Evolutionary conservation across 495 filamentous ascomycete species (phyloP).

Genomic region (Penicillium bialowiezense): DNA sequence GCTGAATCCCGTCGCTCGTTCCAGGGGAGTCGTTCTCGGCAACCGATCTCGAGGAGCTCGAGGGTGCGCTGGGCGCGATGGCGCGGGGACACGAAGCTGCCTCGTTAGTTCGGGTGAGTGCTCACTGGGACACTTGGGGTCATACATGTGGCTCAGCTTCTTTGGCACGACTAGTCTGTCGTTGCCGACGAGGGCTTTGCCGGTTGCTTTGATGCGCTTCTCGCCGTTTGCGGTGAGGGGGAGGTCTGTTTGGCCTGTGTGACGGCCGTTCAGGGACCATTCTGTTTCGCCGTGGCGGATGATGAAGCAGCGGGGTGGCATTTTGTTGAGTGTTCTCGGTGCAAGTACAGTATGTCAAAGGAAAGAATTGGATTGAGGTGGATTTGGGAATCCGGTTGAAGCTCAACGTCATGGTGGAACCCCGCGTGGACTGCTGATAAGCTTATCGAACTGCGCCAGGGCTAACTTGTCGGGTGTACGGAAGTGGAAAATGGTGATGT

Average conservation of each 20-base stretch:
- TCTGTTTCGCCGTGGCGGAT: conserved; percentile 94
- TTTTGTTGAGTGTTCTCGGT: conserved; percentile 22
- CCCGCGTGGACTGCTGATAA: conserved; percentile 2
- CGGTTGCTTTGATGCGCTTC: conserved; percentile 76
- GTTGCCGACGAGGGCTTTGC: conserved; percentile 75
- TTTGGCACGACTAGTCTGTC: conserved; percentile 83
- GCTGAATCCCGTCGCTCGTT: conserved; percentile 28
- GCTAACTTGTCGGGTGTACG: too few relatives aligned
- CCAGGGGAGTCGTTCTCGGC: conserved; percentile 54
- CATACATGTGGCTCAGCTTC: conserved; percentile 72
- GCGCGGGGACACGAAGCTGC: conserved; percentile 82
- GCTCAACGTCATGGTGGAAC: conserved; percentile 1
- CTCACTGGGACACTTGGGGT: too few relatives aligned
- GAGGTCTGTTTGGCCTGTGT: conserved; percentile 86
- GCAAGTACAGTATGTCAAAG: too few relatives aligned
- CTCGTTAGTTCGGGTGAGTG: neutral
- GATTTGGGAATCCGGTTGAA: neutral
- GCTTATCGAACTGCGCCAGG: too few relatives aligned
- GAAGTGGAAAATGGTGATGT: too few relatives aligned
- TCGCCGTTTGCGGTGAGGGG: conserved; percentile 85
- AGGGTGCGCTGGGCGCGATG: conserved; percentile 82
- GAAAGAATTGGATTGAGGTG: neutral
- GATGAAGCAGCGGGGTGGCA: conserved; percentile 86
- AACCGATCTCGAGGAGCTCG: conserved; percentile 69
- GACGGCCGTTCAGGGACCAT: conserved; percentile 91